Evolutionary conservation across 176 grass and related monocot genomes (phyloP), one percentile per base, ranked within the genome.

Genomic region (Raddia guianensis): DNA sequence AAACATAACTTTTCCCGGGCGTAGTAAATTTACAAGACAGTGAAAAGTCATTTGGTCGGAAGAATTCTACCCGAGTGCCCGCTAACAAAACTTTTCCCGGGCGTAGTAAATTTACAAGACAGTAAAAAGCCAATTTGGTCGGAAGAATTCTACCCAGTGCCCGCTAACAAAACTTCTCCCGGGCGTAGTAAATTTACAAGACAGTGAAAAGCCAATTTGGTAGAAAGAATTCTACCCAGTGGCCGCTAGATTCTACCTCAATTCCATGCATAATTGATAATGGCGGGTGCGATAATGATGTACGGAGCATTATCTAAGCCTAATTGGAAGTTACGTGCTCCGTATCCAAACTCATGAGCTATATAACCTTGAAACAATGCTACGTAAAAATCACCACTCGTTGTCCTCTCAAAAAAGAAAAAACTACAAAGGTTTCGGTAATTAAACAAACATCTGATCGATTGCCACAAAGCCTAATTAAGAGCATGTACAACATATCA

Each of bases 181-280:
- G 5, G 18, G 6, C 15, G 16, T 5, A 55, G 15, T 18, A 55
- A 55, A 55, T 55, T 7, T 18, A 55, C 7, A 49, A 49, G 9
- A 2, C 5, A 55, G 9, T 10, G 9, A 49, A 49, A 4, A 15
- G 5, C 14, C 4, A 52, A 27, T 53, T 15, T 53, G 13, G 51
- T 53, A 6, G 2, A 54, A 54, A 54, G 15, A 18, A 16, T 18
- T 54, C 6, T 10, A 14, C 37, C 3, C 37, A 40, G 27, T 27
- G 27, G 0, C 27, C 27, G 27, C 37, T 40, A 35, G 63, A 42
- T 44, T 66, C 37, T 7, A 66, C 27, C n/a, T 27, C 57, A 47
- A 37, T 60, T 76, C 55, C 73, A 76, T 46, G 42, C 42, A 61
- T 27, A 27, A 27, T n/a, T 45, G 73, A 61, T 12, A 60, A 60